A percentile compares a stretch with the other conserved stretches of the same genome.
Conservation (phyloP, 1,139 yeast genomes). For the Groenewaldozyma auringiensis region DNA sequence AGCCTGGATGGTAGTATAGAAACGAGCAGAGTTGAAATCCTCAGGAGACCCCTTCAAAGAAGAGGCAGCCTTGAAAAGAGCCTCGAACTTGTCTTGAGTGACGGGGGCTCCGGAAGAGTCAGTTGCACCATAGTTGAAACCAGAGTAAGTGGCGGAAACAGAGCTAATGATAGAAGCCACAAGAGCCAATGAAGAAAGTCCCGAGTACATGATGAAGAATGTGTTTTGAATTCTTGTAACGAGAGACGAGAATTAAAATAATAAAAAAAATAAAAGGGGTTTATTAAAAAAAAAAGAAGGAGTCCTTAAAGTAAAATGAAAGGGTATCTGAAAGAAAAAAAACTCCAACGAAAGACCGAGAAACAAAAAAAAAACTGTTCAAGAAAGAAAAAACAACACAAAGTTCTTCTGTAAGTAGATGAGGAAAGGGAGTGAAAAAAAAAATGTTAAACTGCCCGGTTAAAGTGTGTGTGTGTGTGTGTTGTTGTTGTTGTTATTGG, state of each 20-base stretch:
- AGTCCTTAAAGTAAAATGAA: background rate
- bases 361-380: background rate
- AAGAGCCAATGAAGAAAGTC: conserved; percentile 26
- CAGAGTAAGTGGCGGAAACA: conserved; percentile 33
- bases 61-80: conserved; percentile 17
- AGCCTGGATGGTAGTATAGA: conserved; percentile 23
- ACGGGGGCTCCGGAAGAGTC: conserved; percentile 18
- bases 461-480: too few relatives aligned
- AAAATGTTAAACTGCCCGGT: too few relatives aligned
- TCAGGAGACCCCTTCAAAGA: conserved; percentile 14
- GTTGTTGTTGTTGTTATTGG: too few relatives aligned
- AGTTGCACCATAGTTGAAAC: conserved; percentile 22
- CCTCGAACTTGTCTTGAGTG: conserved; percentile 23
- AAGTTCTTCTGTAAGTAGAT: background rate
- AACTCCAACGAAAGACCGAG: background rate
- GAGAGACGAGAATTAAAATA: background rate
- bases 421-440: too few relatives aligned
- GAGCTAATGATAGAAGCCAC: conserved; percentile 45
- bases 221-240: background rate
- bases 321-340: background rate
- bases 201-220: background rate
- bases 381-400: background rate
- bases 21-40: conserved; percentile 21
- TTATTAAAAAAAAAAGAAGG: background rate
- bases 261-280: too few relatives aligned